phyloP scores from a whole-genome alignment of 108 stramenopile genomes.

The Cyclotella choctawhatcheeana region DNA sequence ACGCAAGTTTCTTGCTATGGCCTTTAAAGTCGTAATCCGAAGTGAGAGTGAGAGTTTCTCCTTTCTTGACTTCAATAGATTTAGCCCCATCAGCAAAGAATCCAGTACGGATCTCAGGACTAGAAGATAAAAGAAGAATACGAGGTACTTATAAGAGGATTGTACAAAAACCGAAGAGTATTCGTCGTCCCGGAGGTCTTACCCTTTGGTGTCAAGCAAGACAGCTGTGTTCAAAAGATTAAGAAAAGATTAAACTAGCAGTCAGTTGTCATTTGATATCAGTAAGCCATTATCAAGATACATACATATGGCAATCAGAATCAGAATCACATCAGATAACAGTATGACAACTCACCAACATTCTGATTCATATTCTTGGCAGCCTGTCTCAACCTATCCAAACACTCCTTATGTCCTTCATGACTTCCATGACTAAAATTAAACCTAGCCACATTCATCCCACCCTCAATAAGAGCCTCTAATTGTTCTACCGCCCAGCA shows the following conservation, averaged over 20 bases:
- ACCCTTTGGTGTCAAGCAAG: slow-evolving; percentile 95
- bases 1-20: slow-evolving; percentile 85
- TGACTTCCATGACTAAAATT: slow-evolving; percentile 92
- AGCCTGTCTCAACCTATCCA: slow-evolving; percentile 83
- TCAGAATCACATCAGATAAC: background rate
- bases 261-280: too few species aligned
- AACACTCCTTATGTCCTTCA: slow-evolving; percentile 80
- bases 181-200: too few species aligned
- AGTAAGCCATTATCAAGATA: too few species aligned
- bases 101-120: slow-evolving; percentile 96
- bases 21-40: slow-evolving; percentile 90
- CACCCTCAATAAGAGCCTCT: slow-evolving; percentile 84
- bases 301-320: background rate
- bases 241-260: too few species aligned
- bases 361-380: slow-evolving; percentile 75
- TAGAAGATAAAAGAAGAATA: too few species aligned
- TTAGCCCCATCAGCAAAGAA: slow-evolving; percentile 88
- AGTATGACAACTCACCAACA: slow-evolving; percentile 58
- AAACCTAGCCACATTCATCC: slow-evolving; percentile 94
- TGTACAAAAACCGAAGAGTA: too few species aligned
- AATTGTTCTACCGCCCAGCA: slow-evolving; percentile 85
- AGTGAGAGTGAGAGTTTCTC: slow-evolving; percentile 78
- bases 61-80: slow-evolving; percentile 80
- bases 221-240: too few species aligned
- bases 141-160: too few species aligned